Evolutionary conservation across 257 asterid genomes (phyloP), one percentile per base, ranked within the genome.

Genomic region (Phtheirospermum japonicum): DNA sequence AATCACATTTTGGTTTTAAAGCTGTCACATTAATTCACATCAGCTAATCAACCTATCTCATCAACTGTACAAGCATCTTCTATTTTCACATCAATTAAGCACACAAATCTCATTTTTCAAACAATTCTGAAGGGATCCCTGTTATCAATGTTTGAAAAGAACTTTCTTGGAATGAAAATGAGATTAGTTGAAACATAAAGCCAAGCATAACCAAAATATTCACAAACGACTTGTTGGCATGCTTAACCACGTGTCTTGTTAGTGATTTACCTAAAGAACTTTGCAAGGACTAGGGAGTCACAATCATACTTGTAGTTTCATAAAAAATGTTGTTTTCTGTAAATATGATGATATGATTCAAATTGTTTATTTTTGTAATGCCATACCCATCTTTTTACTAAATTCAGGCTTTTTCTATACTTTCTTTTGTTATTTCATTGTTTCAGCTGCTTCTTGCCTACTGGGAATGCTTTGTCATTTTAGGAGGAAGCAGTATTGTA

Each of bases 371-470:
- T 14, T 11, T 37, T 36, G 55, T 31, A n/a, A 19, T 56, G 54
- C 16, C 64, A 6, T 39, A 30, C 33, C 4, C 58, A 50, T 39
- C 17, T 17, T 14, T 53, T 23, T 10, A 30, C 63, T 20, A 52
- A 48, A 52, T 52, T 68, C 56, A 30, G 53, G 49, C 17, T 18
- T 13, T 59, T 13, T 53, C 28, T 36, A 16, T 7, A 37, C 11
- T 14, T 31, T 20, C 8, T 31, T 6, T 56, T 30, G 5, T 17
- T 26, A 11, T 52, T 59, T 23, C 33, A 18, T 49, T 42, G 11
- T 39, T 60, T 42, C 39, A 10, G 52, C 66, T 32, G 53, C 60
- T 61, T 46, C 64, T 13, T 36, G 62, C 61, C 33, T 50, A 23
- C 31, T 58, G 56, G 33, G 45, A 52, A 36, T 31, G 56, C 39